Conservation (phyloP, 306 rosid species). For the Pueraria montana region DNA sequence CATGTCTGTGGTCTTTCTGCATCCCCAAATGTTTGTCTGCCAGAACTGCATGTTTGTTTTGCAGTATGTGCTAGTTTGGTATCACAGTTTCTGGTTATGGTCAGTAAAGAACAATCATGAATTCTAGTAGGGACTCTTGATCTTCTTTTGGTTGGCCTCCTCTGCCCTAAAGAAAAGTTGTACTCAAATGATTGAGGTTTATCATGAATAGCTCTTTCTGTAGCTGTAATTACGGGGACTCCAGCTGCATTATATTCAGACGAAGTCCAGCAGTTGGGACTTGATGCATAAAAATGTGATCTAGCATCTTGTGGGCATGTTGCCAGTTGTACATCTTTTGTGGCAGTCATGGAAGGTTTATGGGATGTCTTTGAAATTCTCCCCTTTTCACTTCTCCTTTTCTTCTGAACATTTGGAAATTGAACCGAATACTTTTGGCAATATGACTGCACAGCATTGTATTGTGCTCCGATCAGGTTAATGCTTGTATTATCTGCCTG, state of each 20-base stretch:
- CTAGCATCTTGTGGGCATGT: slow-evolving; percentile 37
- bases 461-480: slow-evolving; percentile 54
- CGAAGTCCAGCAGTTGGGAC: slow-evolving; percentile 45
- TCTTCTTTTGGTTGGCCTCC: slow-evolving; percentile 65
- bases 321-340: not conserved
- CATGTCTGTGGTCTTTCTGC: slow-evolving; percentile 53
- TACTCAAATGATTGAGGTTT: slow-evolving; percentile 48
- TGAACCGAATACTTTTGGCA: slow-evolving; percentile 44
- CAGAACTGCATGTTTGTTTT: slow-evolving; percentile 34
- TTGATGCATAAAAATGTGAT: slow-evolving; percentile 47
- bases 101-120: slow-evolving; percentile 53
- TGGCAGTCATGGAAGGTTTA: slow-evolving; percentile 44
- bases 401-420: slow-evolving; percentile 69
- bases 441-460: slow-evolving; percentile 55
- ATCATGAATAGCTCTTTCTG: slow-evolving; percentile 41
- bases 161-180: slow-evolving; percentile 49
- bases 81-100: slow-evolving; percentile 43
- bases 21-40: slow-evolving; percentile 48
- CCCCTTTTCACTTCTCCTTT: slow-evolving; percentile 68
- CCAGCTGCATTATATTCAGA: slow-evolving; percentile 47
- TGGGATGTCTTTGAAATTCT: slow-evolving; percentile 41
- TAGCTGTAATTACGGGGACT: slow-evolving; percentile 38
- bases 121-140: slow-evolving; percentile 58
- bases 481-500: slow-evolving; percentile 44
- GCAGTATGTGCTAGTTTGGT: slow-evolving; percentile 43